phyloP scores from a whole-genome alignment of 768 basidiomycete genomes.

The Suillus weaverae region DNA sequence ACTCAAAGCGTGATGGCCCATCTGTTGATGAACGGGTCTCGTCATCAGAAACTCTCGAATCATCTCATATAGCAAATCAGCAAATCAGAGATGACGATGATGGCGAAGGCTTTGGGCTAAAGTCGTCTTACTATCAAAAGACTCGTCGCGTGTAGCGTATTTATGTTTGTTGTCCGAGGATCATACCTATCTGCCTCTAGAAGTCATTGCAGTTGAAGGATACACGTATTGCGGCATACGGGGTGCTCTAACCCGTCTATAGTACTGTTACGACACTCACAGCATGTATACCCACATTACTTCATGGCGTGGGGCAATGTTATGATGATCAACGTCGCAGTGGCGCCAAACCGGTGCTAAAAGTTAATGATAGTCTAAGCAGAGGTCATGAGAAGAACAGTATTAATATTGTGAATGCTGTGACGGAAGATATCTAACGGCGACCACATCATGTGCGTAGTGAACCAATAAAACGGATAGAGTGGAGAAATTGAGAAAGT shows the following conservation, averaged over 20 bases:
- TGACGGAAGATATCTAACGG: neutral
- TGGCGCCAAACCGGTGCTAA: neutral
- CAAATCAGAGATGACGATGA: neutral
- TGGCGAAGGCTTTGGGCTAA: conserved; percentile 2
- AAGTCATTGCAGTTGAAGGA: neutral
- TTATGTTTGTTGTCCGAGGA: neutral
- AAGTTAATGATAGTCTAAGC: neutral
- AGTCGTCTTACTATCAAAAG: neutral
- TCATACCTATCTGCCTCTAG: neutral
- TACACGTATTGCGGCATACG: neutral
- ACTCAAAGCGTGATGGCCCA: neutral
- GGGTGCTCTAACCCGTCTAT: neutral
- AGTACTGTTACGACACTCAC: neutral
- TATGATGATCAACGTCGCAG: neutral
- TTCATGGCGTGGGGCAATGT: neutral
- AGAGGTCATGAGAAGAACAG: neutral
- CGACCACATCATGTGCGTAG: neutral
- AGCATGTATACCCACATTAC: neutral
- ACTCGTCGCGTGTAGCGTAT: neutral
- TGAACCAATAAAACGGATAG: neutral
- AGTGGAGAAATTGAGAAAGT: neutral
- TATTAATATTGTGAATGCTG: conserved; percentile 2
- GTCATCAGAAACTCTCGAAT: neutral
- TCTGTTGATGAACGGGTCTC: neutral
- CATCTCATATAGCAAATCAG: neutral